Conservation (phyloP, 176 grass and related monocot genomes). For the Eleusine indica region DNA sequence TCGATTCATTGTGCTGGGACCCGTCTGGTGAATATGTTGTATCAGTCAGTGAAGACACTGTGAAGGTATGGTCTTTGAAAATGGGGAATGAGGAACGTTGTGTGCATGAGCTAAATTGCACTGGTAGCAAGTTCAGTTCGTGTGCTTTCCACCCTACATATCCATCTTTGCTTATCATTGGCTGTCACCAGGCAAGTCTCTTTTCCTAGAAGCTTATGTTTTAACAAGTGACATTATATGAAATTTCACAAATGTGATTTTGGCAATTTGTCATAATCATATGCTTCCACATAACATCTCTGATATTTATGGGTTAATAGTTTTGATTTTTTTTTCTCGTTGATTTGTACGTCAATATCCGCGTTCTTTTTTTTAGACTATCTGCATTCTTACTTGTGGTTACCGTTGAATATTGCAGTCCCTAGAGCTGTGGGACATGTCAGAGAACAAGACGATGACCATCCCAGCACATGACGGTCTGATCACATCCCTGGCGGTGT, state of each 20-base stretch:
- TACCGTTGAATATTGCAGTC: constrained; percentile 52
- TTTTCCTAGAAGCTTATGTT: neutral
- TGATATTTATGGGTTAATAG: neutral
- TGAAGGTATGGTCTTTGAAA: constrained; percentile 80
- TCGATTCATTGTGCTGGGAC: constrained; percentile 83
- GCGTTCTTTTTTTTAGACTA: neutral
- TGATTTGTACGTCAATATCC: neutral
- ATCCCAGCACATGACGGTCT: constrained; percentile 63
- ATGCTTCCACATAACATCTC: neutral
- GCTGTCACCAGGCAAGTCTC: constrained; percentile 70
- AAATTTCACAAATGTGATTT: neutral
- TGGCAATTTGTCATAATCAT: neutral
- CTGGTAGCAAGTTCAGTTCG: constrained; percentile 80
- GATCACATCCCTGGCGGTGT: constrained; percentile 63
- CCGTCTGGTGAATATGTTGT: constrained; percentile 68
- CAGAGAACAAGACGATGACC: constrained; percentile 73
- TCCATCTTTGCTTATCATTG: constrained; percentile 75
- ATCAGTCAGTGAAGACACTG: constrained; percentile 79
- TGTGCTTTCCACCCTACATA: constrained; percentile 84
- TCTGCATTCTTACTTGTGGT: neutral
- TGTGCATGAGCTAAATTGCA: constrained; percentile 65
- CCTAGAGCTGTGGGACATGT: constrained; percentile 90
- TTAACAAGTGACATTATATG: neutral
- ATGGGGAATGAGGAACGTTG: constrained; percentile 49
- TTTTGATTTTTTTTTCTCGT: neutral